Evolutionary conservation across 352 stramenopile species (phyloP).

Genomic region (Pythium sp.): DNA sequence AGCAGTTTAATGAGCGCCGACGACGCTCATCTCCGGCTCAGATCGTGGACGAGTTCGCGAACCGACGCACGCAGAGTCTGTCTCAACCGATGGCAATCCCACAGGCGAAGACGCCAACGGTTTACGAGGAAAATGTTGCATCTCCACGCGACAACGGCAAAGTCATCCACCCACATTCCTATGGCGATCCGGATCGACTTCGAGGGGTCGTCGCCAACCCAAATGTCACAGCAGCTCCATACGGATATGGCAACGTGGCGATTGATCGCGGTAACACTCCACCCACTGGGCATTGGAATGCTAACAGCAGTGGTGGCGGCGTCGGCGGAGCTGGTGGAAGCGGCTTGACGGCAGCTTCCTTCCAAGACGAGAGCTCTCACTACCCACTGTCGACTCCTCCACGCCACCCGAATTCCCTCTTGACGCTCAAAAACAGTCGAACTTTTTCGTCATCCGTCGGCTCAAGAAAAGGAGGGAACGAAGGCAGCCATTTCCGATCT

Average conservation of each 20-base stretch:
- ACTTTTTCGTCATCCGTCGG: constrained; percentile 28
- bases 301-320: constrained; percentile 17
- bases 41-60: constrained; percentile 20
- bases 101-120: constrained; percentile 35
- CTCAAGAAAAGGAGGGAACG: constrained; percentile 18
- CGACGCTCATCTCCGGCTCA: constrained; percentile 19
- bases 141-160: constrained; percentile 25
- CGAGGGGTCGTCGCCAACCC: constrained; percentile 44
- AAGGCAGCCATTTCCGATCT: constrained; percentile 29
- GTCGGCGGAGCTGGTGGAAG: constrained; percentile 16
- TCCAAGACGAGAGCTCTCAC: constrained; percentile 40
- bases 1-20: constrained; percentile 11
- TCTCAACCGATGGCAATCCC: constrained; percentile 85
- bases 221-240: constrained; percentile 67
- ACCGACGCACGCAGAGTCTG: constrained; percentile 32
- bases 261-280: constrained; percentile 36
- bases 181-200: constrained; percentile 53
- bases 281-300: constrained; percentile 22
- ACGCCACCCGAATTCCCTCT: constrained; percentile 59
- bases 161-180: constrained; percentile 64
- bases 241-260: constrained; percentile 75
- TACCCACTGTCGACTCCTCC: constrained; percentile 65
- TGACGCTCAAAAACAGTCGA: constrained; percentile 38
- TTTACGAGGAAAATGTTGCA: constrained; percentile 26
- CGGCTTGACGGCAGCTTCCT: constrained; percentile 32